These are phyloP conservation scores for Mimosa bimucronata DNA, from an alignment of 306 rosid genomes.

Conservation along the genomic window DNA sequence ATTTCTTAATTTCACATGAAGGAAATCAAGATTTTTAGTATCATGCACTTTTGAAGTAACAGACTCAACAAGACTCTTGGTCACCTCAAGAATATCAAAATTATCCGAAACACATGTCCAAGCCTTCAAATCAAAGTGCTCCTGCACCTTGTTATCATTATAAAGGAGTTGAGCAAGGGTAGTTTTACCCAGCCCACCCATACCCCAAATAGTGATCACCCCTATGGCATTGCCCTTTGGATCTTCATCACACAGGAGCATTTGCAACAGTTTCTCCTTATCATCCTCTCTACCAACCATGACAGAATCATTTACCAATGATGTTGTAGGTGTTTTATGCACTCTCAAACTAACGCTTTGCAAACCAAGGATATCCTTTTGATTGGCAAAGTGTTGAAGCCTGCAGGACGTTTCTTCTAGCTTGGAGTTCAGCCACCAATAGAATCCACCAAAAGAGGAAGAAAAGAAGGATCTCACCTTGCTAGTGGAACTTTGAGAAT, in stretches of 20 bases:
- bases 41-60: constrained; percentile 7
- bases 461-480: constrained; percentile 46
- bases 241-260: constrained; percentile 31
- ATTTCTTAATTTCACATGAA: constrained; percentile 45
- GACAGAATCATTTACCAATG: no score
- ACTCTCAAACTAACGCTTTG: no score
- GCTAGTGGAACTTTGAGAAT: not conserved
- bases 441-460: not conserved
- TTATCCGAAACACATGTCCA: constrained; percentile 46
- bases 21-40: constrained; percentile 42
- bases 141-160: no score
- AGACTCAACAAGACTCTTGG: constrained; percentile 44
- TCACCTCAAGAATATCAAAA: constrained; percentile 41
- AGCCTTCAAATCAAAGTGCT: constrained; percentile 28
- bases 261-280: constrained; percentile 30
- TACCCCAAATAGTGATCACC: constrained; percentile 35
- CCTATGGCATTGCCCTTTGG: constrained; percentile 1
- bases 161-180: no score
- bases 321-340: no score
- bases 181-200: no score
- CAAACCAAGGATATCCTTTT: no score
- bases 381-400: constrained; percentile 41
- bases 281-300: constrained; percentile 47
- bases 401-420: constrained; percentile 31
- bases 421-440: constrained; percentile 38